Evolutionary conservation across 805 yeast species (phyloP).

Genomic region (Candida xiaguanensis): DNA sequence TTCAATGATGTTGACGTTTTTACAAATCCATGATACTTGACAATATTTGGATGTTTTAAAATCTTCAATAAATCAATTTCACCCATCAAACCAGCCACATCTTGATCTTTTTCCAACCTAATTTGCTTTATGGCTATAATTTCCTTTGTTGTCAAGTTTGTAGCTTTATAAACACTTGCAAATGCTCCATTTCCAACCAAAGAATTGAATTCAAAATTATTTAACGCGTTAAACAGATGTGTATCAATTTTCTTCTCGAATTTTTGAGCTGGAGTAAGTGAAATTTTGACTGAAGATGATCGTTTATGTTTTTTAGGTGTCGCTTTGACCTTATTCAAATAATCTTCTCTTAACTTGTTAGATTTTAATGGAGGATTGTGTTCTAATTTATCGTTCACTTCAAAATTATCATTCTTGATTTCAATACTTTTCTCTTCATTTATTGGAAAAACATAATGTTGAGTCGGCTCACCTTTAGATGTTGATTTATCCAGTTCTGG

Average conservation of each 20-base stretch:
- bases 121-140: conserved; percentile 81
- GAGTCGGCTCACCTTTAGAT: too few relatives aligned
- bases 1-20: conserved; percentile 49
- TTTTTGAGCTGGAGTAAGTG: conserved; percentile 51
- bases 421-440: conserved; percentile 5
- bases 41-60: conserved; percentile 63
- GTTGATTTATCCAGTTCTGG: too few relatives aligned
- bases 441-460: conserved; percentile 5
- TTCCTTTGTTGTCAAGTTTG: conserved; percentile 60
- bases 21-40: conserved; percentile 65
- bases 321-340: conserved; percentile 1
- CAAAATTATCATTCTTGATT: neutral
- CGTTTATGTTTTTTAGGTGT: conserved; percentile 19
- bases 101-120: conserved; percentile 48
- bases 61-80: conserved; percentile 66
- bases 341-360: neutral
- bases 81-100: conserved; percentile 49
- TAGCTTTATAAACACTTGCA: conserved; percentile 79
- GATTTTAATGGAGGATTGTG: neutral
- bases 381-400: conserved; percentile 2
- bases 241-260: conserved; percentile 41
- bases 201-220: conserved; percentile 51
- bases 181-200: conserved; percentile 88
- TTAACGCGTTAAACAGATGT: conserved; percentile 39
- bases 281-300: conserved; percentile 33